Evolutionary conservation across 108 stramenopile species (phyloP).

Genomic region (Fragilaria radians): DNA sequence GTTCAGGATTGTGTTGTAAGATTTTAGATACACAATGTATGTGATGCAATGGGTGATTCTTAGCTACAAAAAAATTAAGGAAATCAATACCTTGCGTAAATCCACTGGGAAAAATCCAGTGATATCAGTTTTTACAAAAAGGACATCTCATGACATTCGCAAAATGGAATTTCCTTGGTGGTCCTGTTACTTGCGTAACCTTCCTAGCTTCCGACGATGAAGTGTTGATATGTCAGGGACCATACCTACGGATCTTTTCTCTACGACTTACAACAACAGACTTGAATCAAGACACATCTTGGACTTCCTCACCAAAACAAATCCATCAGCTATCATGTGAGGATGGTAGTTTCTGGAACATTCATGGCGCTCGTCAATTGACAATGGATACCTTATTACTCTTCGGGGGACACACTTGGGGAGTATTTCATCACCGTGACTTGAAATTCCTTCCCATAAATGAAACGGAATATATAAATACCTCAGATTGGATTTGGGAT

Average conservation of each 20-base stretch:
- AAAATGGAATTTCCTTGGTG: no score
- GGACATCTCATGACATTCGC: no score
- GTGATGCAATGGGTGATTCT: no score
- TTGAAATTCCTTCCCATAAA: background rate
- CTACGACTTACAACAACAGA: background rate
- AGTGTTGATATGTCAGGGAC: background rate
- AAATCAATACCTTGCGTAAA: no score
- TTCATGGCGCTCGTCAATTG: background rate
- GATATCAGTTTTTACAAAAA: no score
- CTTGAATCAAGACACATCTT: background rate
- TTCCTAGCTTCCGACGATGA: background rate
- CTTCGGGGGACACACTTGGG: slow-evolving; percentile 1
- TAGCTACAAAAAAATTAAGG: no score
- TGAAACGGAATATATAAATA: slow-evolving; percentile 2
- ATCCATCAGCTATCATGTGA: no score
- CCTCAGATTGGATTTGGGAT: slow-evolving; percentile 65
- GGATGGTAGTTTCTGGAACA: background rate
- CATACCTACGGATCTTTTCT: background rate
- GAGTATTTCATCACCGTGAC: background rate
- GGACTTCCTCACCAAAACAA: background rate
- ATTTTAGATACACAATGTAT: no score
- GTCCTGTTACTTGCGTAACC: slow-evolving; percentile 7
- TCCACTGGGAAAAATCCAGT: no score
- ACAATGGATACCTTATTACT: background rate
- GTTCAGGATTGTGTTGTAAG: no score